phyloP scores from a whole-genome alignment of 1,284 basidiomycete genomes.

The Ustilago crameri region DNA sequence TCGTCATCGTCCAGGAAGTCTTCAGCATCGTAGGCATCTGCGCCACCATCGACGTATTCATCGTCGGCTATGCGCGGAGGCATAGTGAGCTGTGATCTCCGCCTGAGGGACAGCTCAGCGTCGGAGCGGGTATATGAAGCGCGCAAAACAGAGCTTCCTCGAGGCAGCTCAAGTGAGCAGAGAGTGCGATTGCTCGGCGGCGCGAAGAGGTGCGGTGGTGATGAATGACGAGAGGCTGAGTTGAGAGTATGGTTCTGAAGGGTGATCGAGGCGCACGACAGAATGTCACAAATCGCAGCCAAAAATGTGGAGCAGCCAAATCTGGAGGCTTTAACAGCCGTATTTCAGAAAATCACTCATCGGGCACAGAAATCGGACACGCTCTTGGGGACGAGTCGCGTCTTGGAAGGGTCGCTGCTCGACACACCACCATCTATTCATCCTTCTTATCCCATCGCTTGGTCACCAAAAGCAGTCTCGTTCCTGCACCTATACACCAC shows the following conservation, averaged over 20 bases:
- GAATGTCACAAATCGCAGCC: slow-evolving; percentile 4
- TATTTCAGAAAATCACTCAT: background rate
- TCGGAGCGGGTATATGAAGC: background rate
- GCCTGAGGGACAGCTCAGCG: background rate
- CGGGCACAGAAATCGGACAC: no score
- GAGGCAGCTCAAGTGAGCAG: no score
- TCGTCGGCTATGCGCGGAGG: slow-evolving; percentile 46
- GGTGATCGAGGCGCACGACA: background rate
- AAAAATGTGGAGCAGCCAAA: slow-evolving; percentile 20
- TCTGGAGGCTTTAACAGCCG: background rate
- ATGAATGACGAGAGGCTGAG: background rate
- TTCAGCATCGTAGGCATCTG: slow-evolving; percentile 45
- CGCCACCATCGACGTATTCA: slow-evolving; percentile 45
- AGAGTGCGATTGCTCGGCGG: no score
- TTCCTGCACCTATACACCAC: background rate
- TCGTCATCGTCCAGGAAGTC: slow-evolving; percentile 54
- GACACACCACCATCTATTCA: slow-evolving; percentile 10
- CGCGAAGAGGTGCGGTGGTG: background rate
- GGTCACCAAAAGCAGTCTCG: no score
- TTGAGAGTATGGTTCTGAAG: slow-evolving; percentile 4
- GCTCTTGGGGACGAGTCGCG: slow-evolving; percentile 15
- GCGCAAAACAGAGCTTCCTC: no score
- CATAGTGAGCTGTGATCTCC: slow-evolving; percentile 13
- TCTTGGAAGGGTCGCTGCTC: slow-evolving; percentile 2
- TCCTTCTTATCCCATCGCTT: no score